Conservation (phyloP, 2,329 filamentous ascomycete species). For the Paraphaeosphaeria sporulosa region DNA sequence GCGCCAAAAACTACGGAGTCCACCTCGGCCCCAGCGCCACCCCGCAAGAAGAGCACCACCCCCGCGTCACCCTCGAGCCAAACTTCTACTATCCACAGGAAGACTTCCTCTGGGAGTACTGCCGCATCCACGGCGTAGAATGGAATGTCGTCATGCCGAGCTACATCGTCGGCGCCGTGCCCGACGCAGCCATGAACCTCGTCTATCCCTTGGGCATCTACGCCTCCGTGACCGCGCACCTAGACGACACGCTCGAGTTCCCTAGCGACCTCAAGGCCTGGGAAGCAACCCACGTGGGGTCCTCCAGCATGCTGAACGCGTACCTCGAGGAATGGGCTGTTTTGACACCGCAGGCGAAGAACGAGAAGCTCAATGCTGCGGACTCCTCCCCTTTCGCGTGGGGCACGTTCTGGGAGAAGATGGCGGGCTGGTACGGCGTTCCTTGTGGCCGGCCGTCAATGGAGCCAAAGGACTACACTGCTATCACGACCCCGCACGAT, state of each 20-base stretch:
- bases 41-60: constrained; percentile 57
- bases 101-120: constrained; percentile 57
- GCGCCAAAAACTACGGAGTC: constrained; percentile 62
- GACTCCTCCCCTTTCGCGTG: constrained; percentile 58
- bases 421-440: constrained; percentile 56
- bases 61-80: constrained; percentile 52
- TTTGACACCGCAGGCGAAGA: constrained; percentile 49
- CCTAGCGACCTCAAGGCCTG: constrained; percentile 55
- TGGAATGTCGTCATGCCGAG: constrained; percentile 61
- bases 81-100: constrained; percentile 67
- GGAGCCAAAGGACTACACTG: constrained; percentile 19
- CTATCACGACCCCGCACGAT: constrained; percentile 33
- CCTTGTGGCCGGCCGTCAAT: constrained; percentile 42
- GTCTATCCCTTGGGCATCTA: constrained; percentile 59
- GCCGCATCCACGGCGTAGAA: constrained; percentile 42
- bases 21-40: constrained; percentile 56
- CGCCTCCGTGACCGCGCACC: constrained; percentile 55
- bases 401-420: constrained; percentile 58
- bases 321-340: constrained; percentile 62
- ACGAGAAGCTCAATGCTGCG: constrained; percentile 59
- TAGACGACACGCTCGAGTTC: constrained; percentile 53
- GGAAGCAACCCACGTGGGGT: constrained; percentile 54
- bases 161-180: constrained; percentile 59
- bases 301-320: constrained; percentile 57
- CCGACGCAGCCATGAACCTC: constrained; percentile 60